Evolutionary conservation across 2,329 filamentous ascomycete genomes (phyloP), one percentile per base, ranked within the genome.

Genomic region (Colletotrichum sp.): DNA sequence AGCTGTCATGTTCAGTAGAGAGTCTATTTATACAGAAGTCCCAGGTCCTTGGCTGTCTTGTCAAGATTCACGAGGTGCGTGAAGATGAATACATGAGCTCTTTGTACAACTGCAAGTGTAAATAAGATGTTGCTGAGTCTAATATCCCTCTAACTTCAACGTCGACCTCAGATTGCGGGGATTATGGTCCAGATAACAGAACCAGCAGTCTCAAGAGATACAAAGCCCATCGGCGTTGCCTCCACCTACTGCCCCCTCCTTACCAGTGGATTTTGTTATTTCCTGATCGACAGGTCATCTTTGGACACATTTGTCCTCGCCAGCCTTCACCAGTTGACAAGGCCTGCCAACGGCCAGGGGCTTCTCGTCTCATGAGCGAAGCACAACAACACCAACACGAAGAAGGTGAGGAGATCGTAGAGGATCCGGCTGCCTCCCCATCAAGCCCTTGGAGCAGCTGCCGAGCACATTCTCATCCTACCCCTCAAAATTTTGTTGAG

Each of bases 311-410:
- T 30, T 3, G 36, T 21, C 21, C 10, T 28, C 34, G 56, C 38
- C 73, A 26, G 73, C 15, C 28, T 43, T 68, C 55, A 68, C 62
- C 69, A 68, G 56, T 75, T 75, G 73, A 75, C 64, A 73, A 68
- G 43, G 26, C 28, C 62, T 68, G 73, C 56, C 70, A 75, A 48
- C 6, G 21, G 12, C 36, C 32, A 32, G 48, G 26, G 24, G 26
- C 28, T 61, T 43, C 24, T 30, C 8, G 9, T 15, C 5, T 34
- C n/a, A 56, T 9, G 30, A 32, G 32, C 24, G 26, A 34, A 36
- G 8, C 30, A 13, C 28, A 9, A 15, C 26, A 34, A 43, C 30
- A 30, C 9, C 6, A 56, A 55, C 55, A 24, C 13, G 34, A 21
- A 24, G 66, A 32, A 43, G 13, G n/a, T 10, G 32, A 58, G 52